Conservation (phyloP, 495 filamentous ascomycete genomes). For the Aeminium ludgeri region DNA sequence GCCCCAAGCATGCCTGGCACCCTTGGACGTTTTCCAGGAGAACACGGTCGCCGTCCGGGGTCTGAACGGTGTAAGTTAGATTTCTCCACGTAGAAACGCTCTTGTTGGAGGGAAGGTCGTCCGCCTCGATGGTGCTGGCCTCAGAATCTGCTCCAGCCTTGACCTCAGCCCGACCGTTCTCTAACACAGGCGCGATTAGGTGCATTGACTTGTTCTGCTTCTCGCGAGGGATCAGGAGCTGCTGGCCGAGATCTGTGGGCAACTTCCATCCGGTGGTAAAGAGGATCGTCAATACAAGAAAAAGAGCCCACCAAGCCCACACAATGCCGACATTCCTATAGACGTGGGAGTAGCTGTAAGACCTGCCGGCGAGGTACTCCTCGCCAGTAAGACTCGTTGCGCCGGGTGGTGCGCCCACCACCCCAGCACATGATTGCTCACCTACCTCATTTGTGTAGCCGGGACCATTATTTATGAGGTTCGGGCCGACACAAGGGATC, state of each 20-base stretch:
- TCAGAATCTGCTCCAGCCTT: not conserved
- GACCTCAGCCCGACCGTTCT: slow-evolving; percentile 5
- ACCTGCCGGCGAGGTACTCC: slow-evolving; percentile 44
- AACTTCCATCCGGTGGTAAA: slow-evolving; percentile 21
- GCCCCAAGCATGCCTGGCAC: slow-evolving; percentile 19
- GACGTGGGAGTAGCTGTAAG: slow-evolving; percentile 41
- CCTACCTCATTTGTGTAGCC: slow-evolving; percentile 3
- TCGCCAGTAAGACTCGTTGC: slow-evolving; percentile 41
- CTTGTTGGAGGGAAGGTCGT: not conserved
- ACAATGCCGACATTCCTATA: slow-evolving; percentile 77
- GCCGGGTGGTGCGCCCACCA: slow-evolving; percentile 42
- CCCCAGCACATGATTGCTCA: slow-evolving; percentile 40
- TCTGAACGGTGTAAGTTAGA: slow-evolving; percentile 15
- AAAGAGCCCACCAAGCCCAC: slow-evolving; percentile 30
- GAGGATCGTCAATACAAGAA: not conserved
- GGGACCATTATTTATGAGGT: slow-evolving; percentile 1
- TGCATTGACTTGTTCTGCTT: slow-evolving; percentile 57
- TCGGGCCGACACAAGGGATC: slow-evolving; percentile 22
- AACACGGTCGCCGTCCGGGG: slow-evolving; percentile 6
- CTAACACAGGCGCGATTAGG: slow-evolving; percentile 22
- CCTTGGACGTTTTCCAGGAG: slow-evolving; percentile 18
- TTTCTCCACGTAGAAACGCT: slow-evolving; percentile 13
- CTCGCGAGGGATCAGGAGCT: slow-evolving; percentile 59
- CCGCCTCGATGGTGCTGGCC: not conserved
- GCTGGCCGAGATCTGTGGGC: slow-evolving; percentile 43